Evolutionary conservation across 805 yeast species (phyloP).

Genomic region (Barnettozyma siamensis): DNA sequence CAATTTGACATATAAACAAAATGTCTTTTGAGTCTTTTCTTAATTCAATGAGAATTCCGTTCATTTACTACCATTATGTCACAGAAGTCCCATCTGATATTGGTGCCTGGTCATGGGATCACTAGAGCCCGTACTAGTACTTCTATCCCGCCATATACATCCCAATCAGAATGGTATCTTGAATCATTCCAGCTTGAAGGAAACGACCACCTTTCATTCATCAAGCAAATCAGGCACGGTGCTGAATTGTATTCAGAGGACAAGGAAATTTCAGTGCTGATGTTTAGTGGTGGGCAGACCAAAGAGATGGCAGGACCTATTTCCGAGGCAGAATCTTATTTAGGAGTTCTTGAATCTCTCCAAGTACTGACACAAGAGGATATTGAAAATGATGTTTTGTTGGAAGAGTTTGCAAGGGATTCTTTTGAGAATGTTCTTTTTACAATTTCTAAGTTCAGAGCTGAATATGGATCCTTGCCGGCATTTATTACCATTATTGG

Average conservation of each 20-base stretch:
- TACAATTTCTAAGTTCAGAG: conserved; percentile 48
- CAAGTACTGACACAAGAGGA: conserved; percentile 4
- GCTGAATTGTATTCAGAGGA: conserved; percentile 29
- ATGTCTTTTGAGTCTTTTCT: too few relatives aligned
- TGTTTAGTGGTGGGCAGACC: conserved; percentile 68
- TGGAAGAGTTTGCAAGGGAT: conserved; percentile 74
- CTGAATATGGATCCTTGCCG: conserved; percentile 45
- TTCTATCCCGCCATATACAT: conserved; percentile 18
- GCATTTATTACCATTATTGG: conserved; percentile 53
- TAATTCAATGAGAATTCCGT: too few relatives aligned
- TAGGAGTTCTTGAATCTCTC: conserved; percentile 35
- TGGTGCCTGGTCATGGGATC: conserved; percentile 60
- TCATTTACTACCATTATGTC: too few relatives aligned
- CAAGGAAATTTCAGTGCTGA: conserved; percentile 30
- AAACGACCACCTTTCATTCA: conserved; percentile 59
- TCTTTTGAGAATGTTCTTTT: conserved; percentile 73
- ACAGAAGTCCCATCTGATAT: conserved; percentile 27
- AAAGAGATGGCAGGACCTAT: conserved; percentile 46
- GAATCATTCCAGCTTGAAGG: conserved; percentile 68
- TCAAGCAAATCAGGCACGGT: conserved; percentile 50
- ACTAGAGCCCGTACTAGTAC: conserved; percentile 50
- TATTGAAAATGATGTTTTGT: conserved; percentile 26
- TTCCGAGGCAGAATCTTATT: conserved; percentile 60
- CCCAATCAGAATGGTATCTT: conserved; percentile 52
- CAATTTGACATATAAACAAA: too few relatives aligned